Percentiles rank a stretch among this genome's conserved stretches.
phyloP scores from a whole-genome alignment of 441 rosid genomes.

The Bocquillonia castaneifolia region DNA sequence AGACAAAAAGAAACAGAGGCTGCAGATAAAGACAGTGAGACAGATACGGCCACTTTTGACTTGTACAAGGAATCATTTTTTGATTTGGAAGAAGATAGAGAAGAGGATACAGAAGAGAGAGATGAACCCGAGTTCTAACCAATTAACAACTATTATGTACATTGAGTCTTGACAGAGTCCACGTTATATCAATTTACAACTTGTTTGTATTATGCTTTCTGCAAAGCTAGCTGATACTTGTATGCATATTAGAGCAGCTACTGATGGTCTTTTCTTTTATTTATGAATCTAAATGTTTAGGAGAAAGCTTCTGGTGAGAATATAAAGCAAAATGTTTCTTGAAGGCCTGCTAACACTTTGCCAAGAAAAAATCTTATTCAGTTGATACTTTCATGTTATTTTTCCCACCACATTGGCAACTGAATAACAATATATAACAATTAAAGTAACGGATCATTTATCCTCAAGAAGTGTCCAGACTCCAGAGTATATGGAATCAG shows the following conservation, averaged over 20 bases:
- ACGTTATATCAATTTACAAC: background rate
- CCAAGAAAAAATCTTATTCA: background rate
- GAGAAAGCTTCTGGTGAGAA: too few species aligned
- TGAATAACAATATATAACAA: background rate
- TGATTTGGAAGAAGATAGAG: slow-evolving; percentile 28
- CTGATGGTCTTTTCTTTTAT: background rate
- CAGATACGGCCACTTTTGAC: slow-evolving; percentile 20
- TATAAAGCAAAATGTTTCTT: background rate
- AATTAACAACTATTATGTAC: background rate
- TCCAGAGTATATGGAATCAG: background rate
- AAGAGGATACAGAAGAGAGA: slow-evolving; percentile 30
- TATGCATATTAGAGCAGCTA: background rate
- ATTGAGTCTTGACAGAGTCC: background rate
- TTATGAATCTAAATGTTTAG: background rate
- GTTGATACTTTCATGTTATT: background rate
- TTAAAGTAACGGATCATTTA: background rate
- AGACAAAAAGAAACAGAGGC: slow-evolving; percentile 15
- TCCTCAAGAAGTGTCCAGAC: background rate
- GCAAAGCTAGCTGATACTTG: background rate
- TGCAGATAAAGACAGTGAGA: slow-evolving; percentile 16
- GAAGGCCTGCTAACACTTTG: too few species aligned
- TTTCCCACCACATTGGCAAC: background rate
- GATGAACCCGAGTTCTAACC: slow-evolving; percentile 36
- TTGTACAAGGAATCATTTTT: slow-evolving; percentile 17
- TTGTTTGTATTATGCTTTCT: background rate